Base-by-base conservation (phyloP, 768 basidiomycete genomes). In the Boletus pseudopeckii region DNA sequence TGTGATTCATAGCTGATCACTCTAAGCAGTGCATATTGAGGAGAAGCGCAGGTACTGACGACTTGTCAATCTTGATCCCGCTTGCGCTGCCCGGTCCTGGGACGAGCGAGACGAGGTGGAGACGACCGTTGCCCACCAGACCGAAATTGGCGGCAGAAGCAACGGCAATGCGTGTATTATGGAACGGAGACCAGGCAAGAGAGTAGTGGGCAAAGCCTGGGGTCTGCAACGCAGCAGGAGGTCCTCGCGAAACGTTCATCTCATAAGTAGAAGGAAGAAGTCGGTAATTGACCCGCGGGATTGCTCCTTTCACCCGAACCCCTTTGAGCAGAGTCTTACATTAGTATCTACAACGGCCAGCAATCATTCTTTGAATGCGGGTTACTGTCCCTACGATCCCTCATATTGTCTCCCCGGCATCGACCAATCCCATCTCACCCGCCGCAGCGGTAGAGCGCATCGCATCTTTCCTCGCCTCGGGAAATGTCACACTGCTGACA, bases 91-190 rank as follows among this genome's bases (percentile, higher is more conserved):
- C 73, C 1, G 79, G 80, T 15, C 75, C 77, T 26, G 78, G 74
- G 24, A 68, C 71, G 20, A 84, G 71, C 2, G 84, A 81, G 48
- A 80, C 77, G 22, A 88, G 67, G 67, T 87, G 88, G 40, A 98
- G 66, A n/a, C 95, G 79, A 1, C 96, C 96, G 71, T 97, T 98
- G 24, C 96, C 96, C 32, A 98, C 90, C 5, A 98, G 78, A 3
- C 96, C 96, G 70, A 92, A 98, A 72, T 98, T 96, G 26, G 93
- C 90, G 0, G 92, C 80, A 7, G 90, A 90, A 5, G 91, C 89
- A 33, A 92, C 74, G 1, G 91, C 91, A 40, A 92, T 66, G 34
- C 86, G 81, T 15, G 79, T 75, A 22, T 78, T 84, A 68, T 89
- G 86, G 64, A 94, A 93, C 5, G 92, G 91, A 0, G 92, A 94